Base-by-base conservation (phyloP, 2,329 filamentous ascomycete genomes). In the Tolypocladium pustulatum region DNA sequence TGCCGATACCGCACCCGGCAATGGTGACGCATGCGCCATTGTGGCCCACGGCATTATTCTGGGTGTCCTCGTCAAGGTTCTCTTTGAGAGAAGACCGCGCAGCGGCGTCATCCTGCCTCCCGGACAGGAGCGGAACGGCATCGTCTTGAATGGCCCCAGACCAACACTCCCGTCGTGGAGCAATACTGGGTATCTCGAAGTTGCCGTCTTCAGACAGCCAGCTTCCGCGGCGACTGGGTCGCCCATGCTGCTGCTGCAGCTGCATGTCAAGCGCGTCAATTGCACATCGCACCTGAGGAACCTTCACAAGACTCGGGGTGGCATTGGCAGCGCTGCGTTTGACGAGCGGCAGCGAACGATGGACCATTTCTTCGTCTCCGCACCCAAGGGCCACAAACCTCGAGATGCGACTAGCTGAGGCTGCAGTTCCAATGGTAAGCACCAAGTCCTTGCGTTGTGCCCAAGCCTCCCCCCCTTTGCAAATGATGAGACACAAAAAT, bases 1-100 rank as follows among this genome's bases (percentile, higher is more conserved):
- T 10, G 37, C 37, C 0, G 58, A 61, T 37, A 57, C 61, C 12
- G 59, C 38, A 1, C 54, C 59, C 0, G 59, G 56, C 6, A 32
- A 55, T 12, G 57, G 60, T 1, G 63, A 54, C 56, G 63, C 60
- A 32, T 75, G 91, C 15, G 86, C 84, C 1, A 74, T 96, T 17
- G 88, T 96, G 4, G 88, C 91, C 2, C 92, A 97, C 67, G 91
- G 92, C 20, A 86, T 96, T 61, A 84, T 96, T 46, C 80, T 96
- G 2, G 84, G 83, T 2, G 79, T 84, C 37, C 72, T 96, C 0
- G 86, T 88, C 79, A 79, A 80, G 58, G 77, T 80, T 15, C 70
- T 96, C 17, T 73, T 87, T 9, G 72, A 75, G 15, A 78, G 82
- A 3, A 80, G 90, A 2, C 57, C 65, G 1, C 59, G 59, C 4